Base-by-base conservation (phyloP, 495 filamentous ascomycete species). In the Aspergillus mulundensis region DNA sequence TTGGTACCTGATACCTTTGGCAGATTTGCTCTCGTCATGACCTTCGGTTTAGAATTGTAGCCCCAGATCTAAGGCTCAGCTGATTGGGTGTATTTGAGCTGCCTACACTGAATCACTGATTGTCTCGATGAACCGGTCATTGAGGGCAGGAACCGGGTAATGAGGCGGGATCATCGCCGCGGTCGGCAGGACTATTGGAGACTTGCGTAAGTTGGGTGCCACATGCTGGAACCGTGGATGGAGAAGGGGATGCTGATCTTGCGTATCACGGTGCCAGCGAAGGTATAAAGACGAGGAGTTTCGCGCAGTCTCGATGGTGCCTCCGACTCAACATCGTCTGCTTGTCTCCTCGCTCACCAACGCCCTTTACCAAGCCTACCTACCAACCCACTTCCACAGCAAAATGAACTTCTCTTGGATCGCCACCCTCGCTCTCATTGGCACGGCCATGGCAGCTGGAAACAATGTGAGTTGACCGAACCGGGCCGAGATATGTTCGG, bases 321-420 rank as follows among this genome's bases (percentile, higher is more conserved):
- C 32, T 36, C 10, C 12, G 32, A 36, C 12, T 36, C 12, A n/a
- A n/a, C 32, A 36, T 11, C 32, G 12, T 2, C 32, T 3, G 5
- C 32, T 15, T 36, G 12, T 15, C 32, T 36, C 8, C 32, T 12
- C 21, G 15, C 12, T 1, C 20, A 49, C 47, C 32, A 23, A 50
- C 28, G 12, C 30, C 1, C 34, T 10, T 11, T 14, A 38, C 7
- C 32, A 7, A 7, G 4, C 3, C 7, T 30, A 19, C 20, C 18
- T 15, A 21, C 16, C 32, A 7, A 36, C 32, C 2, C 32, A 36
- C 5, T 2, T 14, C 24, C 23, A 20, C 18, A 15, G 0, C 30
- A 49, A 34, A 44, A 56, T 56, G 53, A 49, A 49, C 43, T 38
- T 56, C 44, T 41, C 53, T 12, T 41, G 43, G 43, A 40, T 56